phyloP scores from a whole-genome alignment of 352 stramenopile species.

The Pythium grandisporangium region DNA sequence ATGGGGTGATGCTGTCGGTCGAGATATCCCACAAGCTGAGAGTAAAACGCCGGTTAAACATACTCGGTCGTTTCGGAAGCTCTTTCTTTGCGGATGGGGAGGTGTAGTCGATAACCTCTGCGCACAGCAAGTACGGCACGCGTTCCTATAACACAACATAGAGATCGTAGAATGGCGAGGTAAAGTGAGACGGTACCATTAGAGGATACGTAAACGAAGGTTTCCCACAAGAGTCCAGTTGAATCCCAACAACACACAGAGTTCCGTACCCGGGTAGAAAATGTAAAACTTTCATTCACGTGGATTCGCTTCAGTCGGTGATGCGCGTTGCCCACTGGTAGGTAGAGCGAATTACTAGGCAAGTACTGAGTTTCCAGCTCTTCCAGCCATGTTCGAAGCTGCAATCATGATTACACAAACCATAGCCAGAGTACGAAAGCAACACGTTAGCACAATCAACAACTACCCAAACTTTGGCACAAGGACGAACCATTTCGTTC shows the following conservation, averaged over 20 bases:
- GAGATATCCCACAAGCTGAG: slow-evolving; percentile 55
- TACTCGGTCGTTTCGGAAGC: slow-evolving; percentile 28
- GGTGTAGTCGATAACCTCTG: slow-evolving; percentile 65
- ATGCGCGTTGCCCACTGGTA: slow-evolving; percentile 68
- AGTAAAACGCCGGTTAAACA: slow-evolving; percentile 59
- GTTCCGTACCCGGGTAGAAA: slow-evolving; percentile 44
- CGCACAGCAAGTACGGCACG: slow-evolving; percentile 71
- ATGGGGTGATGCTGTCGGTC: slow-evolving; percentile 11
- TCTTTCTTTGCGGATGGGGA: slow-evolving; percentile 24
- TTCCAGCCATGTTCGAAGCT: slow-evolving; percentile 59
- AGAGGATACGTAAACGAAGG: too few species aligned
- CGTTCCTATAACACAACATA: slow-evolving; percentile 29
- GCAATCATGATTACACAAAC: neutral
- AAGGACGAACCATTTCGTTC: slow-evolving; percentile 50
- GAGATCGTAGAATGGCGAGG: neutral
- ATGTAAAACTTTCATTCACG: slow-evolving; percentile 74
- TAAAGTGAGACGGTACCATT: neutral
- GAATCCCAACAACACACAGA: too few species aligned
- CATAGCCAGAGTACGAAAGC: neutral
- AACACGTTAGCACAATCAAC: too few species aligned
- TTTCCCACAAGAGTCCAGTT: too few species aligned
- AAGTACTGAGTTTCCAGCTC: slow-evolving; percentile 63
- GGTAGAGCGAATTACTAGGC: slow-evolving; percentile 69
- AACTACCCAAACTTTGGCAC: too few species aligned
- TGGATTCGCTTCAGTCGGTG: slow-evolving; percentile 74